Conservation (phyloP, 768 basidiomycete genomes). For the Panaeolus papilionaceus region DNA sequence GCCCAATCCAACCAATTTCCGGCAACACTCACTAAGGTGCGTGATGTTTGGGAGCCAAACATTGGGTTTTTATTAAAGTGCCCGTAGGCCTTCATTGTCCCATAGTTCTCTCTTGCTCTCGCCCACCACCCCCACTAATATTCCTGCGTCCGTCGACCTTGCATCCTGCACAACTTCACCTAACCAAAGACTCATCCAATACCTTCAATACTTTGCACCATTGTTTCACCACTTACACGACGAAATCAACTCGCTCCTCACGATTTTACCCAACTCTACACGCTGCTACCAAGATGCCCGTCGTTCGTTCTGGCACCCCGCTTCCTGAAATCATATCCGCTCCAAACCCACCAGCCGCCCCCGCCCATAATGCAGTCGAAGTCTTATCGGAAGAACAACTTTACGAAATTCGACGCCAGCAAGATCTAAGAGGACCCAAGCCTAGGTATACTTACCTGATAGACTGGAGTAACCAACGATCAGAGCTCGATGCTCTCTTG, state of each 20-base stretch:
- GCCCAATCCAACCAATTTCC: background rate
- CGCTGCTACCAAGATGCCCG: background rate
- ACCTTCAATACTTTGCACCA: too few species aligned
- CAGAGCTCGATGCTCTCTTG: background rate
- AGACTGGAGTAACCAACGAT: background rate
- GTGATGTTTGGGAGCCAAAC: background rate
- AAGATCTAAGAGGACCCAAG: background rate
- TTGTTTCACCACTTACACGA: too few species aligned
- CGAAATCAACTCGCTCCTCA: too few species aligned
- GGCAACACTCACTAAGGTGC: background rate
- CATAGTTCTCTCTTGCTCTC: background rate
- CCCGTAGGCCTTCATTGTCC: background rate
- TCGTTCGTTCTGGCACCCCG: background rate
- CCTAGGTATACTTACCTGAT: background rate
- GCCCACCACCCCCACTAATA: background rate
- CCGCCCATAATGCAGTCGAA: background rate
- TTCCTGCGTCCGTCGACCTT: background rate
- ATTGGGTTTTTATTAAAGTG: background rate
- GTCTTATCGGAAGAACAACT: background rate
- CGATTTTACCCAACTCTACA: background rate
- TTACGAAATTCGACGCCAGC: background rate
- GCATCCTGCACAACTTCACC: background rate
- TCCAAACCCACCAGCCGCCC: background rate
- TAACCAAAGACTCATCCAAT: too few species aligned
- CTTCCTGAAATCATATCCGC: background rate